Percentiles rank a stretch among this genome's conserved stretches.
phyloP scores from a whole-genome alignment of 2,329 filamentous ascomycete species.

The Exophiala xenobiotica region DNA sequence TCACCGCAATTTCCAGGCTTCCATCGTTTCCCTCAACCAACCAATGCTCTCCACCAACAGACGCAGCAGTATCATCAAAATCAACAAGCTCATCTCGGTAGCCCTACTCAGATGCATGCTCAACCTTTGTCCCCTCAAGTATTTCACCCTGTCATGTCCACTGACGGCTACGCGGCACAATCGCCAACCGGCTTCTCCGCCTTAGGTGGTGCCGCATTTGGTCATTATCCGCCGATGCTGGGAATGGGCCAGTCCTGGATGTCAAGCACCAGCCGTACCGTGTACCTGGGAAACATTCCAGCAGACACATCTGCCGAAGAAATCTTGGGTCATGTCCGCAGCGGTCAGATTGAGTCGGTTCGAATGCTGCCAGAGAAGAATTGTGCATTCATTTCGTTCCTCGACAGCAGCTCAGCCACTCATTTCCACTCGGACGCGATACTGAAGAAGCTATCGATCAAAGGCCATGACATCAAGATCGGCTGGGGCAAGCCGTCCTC shows the following conservation, averaged over 20 bases:
- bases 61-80: slow-evolving; percentile 58
- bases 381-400: slow-evolving; percentile 98
- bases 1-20: slow-evolving; percentile 90
- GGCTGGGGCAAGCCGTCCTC: slow-evolving; percentile 99
- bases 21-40: slow-evolving; percentile 69
- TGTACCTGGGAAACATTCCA: slow-evolving; percentile 98
- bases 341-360: slow-evolving; percentile 98
- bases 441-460: slow-evolving; percentile 98
- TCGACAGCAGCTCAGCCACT: slow-evolving; percentile 94
- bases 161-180: slow-evolving; percentile 81
- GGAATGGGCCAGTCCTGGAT: slow-evolving; percentile 58
- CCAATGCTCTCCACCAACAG: slow-evolving; percentile 53
- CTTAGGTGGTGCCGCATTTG: slow-evolving; percentile 59
- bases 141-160: slow-evolving; percentile 82
- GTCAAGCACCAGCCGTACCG: slow-evolving; percentile 89
- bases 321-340: slow-evolving; percentile 91
- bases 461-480: slow-evolving; percentile 98
- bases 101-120: slow-evolving; percentile 70
- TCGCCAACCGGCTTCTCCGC: slow-evolving; percentile 77
- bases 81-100: slow-evolving; percentile 56
- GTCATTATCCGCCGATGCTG: slow-evolving; percentile 71
- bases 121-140: slow-evolving; percentile 71
- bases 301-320: slow-evolving; percentile 95
- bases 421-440: slow-evolving; percentile 99
- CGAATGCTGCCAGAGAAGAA: slow-evolving; percentile 97